These are phyloP conservation scores for Gyromitra esculenta DNA, from an alignment of 2,329 filamentous ascomycete species.

Conservation along the genomic window DNA sequence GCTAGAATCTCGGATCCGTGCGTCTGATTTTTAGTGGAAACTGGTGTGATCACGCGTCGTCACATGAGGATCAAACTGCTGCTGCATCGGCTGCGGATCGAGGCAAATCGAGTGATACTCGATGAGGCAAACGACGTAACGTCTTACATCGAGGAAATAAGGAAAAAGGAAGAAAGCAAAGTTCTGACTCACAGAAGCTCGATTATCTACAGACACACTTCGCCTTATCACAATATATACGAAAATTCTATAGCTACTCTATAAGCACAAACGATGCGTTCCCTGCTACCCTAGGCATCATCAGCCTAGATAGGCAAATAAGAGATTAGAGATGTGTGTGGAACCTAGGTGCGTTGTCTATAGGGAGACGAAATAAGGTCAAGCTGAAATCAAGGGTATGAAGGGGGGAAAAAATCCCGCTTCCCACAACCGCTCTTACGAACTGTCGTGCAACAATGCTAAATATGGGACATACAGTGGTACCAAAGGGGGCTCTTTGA, in stretches of 20 bases:
- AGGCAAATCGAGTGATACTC: constrained; percentile 12
- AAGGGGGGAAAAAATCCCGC: not conserved
- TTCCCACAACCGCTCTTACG: not conserved
- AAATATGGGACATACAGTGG: constrained; percentile 18
- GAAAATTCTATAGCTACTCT: not conserved
- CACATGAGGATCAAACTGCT: not conserved
- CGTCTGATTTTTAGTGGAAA: not conserved
- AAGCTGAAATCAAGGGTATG: not conserved
- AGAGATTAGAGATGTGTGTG: not conserved
- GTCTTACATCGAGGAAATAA: not conserved
- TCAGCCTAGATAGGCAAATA: not conserved
- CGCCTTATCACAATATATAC: constrained; percentile 2
- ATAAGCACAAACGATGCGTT: not conserved
- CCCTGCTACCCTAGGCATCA: not conserved
- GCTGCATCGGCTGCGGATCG: not conserved
- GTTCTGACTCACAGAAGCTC: not conserved
- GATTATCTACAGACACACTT: not conserved
- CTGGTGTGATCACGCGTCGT: not conserved
- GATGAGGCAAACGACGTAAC: not conserved
- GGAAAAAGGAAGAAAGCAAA: not conserved
- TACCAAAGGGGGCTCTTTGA: not conserved
- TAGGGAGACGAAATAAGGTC: not conserved
- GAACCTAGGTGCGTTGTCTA: constrained; percentile 1
- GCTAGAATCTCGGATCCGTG: no score
- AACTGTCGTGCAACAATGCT: constrained; percentile 26